These are phyloP conservation scores for Lyophyllum atratum DNA, from an alignment of 768 basidiomycete species.

Conservation along the genomic window DNA sequence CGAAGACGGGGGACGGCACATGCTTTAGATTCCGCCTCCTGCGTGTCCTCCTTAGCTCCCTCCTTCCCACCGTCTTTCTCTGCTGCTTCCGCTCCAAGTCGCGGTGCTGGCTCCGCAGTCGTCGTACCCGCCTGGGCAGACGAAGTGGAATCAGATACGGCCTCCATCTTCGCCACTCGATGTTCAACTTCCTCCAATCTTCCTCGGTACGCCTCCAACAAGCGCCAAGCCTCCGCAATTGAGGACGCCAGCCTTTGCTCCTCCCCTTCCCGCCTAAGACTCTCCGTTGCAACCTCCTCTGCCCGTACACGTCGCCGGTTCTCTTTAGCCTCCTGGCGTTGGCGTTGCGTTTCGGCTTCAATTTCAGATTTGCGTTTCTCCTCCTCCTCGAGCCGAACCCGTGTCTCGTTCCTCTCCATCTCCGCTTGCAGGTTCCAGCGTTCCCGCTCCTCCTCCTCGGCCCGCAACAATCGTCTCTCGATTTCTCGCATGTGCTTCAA, in stretches of 20 bases:
- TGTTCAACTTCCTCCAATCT: constrained; percentile 12
- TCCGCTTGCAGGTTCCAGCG: constrained; percentile 4
- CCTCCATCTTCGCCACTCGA: constrained; percentile 3
- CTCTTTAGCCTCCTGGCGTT: not conserved
- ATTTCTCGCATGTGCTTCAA: constrained; percentile 20
- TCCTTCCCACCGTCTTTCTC: not conserved
- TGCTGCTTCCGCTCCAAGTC: not conserved
- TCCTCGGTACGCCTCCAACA: constrained; percentile 5
- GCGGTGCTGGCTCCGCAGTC: not conserved
- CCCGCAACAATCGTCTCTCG: constrained; percentile 9
- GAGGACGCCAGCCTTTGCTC: constrained; percentile 8
- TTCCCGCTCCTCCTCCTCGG: constrained; percentile 10
- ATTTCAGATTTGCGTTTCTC: not conserved
- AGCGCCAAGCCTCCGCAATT: constrained; percentile 3
- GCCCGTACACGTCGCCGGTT: not conserved
- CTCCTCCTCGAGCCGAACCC: constrained; percentile 10
- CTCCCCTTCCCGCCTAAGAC: not conserved
- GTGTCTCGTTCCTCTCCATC: constrained; percentile 4
- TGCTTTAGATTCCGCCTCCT: no score
- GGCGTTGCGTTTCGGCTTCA: not conserved
- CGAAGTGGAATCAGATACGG: not conserved
- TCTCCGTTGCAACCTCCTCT: not conserved
- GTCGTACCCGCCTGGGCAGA: not conserved
- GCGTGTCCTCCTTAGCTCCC: no score
- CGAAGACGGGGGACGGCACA: constrained; percentile 5